phyloP scores from a whole-genome alignment of 495 filamentous ascomycete genomes.

The Penicillium soppii region DNA sequence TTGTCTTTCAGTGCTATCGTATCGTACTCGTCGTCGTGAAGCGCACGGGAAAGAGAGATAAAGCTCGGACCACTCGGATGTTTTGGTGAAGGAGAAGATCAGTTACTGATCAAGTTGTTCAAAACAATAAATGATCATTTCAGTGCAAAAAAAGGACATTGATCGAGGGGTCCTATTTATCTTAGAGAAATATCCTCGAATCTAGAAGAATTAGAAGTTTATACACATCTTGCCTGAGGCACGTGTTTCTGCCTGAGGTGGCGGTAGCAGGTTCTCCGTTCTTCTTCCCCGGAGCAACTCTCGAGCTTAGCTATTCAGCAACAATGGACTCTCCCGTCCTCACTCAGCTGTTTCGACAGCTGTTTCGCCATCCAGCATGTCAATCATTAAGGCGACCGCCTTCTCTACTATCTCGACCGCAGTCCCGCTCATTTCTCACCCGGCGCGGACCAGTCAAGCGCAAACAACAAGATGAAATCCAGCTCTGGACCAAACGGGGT shows the following conservation, averaged over 20 bases:
- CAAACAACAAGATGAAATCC: conserved; percentile 31
- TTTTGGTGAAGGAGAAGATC: not conserved
- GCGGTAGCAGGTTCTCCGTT: not conserved
- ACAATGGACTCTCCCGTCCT: conserved; percentile 82
- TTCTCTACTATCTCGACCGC: conserved; percentile 28
- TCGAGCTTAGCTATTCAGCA: conserved; percentile 4
- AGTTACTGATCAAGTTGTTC: not conserved
- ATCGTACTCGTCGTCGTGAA: conserved; percentile 5
- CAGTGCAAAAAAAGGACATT: too few species aligned
- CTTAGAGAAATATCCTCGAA: too few species aligned
- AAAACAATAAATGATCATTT: too few species aligned
- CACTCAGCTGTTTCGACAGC: conserved; percentile 74
- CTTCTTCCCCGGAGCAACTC: conserved; percentile 5
- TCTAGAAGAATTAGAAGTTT: too few species aligned
- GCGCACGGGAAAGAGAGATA: conserved; percentile 2
- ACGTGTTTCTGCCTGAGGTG: not conserved
- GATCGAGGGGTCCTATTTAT: too few species aligned
- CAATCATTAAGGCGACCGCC: conserved; percentile 50
- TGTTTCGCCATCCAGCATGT: conserved; percentile 71
- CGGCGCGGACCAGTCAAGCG: conserved; percentile 30
- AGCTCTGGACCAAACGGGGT: conserved; percentile 76
- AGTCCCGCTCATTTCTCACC: conserved; percentile 44
- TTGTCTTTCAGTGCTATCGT: conserved; percentile 5
- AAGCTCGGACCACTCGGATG: not conserved
- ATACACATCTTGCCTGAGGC: conserved; percentile 5